phyloP scores from a whole-genome alignment of 352 stramenopile species.

The Thalassiosira ordinaria region DNA sequence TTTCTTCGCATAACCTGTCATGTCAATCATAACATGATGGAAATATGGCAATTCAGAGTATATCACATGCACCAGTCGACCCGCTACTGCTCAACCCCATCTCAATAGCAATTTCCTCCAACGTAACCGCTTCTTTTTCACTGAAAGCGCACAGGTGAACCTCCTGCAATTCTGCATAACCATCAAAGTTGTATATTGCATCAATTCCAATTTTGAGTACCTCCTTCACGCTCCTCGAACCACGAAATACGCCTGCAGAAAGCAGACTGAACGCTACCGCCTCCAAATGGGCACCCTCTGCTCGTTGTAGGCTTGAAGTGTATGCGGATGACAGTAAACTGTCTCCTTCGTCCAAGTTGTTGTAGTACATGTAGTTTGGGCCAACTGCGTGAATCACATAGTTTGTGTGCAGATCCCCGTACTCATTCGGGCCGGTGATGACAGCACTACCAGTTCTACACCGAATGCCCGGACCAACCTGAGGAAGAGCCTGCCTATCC shows the following conservation, averaged over 20 bases:
- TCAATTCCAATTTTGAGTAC: slow-evolving; percentile 61
- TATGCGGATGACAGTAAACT: slow-evolving; percentile 40
- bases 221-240: slow-evolving; percentile 39
- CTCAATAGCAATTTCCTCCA: slow-evolving; percentile 32
- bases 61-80: not conserved
- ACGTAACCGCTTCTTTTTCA: too few relatives aligned
- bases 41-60: too few relatives aligned
- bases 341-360: slow-evolving; percentile 27
- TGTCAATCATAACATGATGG: too few relatives aligned
- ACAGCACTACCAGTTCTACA: slow-evolving; percentile 74
- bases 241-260: slow-evolving; percentile 64
- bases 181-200: slow-evolving; percentile 55
- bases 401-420: slow-evolving; percentile 55
- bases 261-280: slow-evolving; percentile 60
- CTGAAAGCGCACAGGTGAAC: slow-evolving; percentile 62
- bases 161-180: slow-evolving; percentile 51
- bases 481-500: slow-evolving; percentile 61
- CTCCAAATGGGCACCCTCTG: slow-evolving; percentile 2
- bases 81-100: slow-evolving; percentile 23
- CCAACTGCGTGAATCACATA: slow-evolving; percentile 85
- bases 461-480: slow-evolving; percentile 37
- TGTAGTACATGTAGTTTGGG: slow-evolving; percentile 65
- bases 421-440: slow-evolving; percentile 66
- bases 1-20: too few relatives aligned
- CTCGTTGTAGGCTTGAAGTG: slow-evolving; percentile 1